Evolutionary conservation across 2,329 filamentous ascomycete genomes (phyloP).

Genomic region (Fusarium acutatum): DNA sequence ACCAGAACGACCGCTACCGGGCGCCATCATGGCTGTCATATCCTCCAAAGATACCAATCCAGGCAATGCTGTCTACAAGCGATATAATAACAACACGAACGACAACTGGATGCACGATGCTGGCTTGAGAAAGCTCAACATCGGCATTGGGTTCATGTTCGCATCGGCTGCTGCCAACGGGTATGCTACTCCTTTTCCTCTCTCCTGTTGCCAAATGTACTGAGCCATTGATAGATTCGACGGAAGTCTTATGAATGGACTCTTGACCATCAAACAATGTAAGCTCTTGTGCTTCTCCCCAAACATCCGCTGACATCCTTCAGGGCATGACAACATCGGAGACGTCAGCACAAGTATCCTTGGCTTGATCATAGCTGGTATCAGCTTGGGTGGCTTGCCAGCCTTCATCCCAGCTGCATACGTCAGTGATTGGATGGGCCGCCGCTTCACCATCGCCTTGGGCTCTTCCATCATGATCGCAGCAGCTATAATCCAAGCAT

Average conservation of each 20-base stretch:
- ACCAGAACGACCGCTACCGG: not conserved
- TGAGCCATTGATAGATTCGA: not conserved
- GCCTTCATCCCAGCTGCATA: slow-evolving; percentile 25
- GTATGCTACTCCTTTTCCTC: not conserved
- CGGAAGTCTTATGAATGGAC: slow-evolving; percentile 26
- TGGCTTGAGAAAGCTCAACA: slow-evolving; percentile 15
- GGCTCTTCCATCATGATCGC: slow-evolving; percentile 19
- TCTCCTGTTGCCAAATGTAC: rapidly evolving
- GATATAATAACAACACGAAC: slow-evolving; percentile 16
- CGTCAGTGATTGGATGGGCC: slow-evolving; percentile 22
- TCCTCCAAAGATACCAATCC: not conserved
- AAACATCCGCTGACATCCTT: not conserved
- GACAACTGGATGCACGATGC: slow-evolving; percentile 18
- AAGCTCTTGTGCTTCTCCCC: not conserved
- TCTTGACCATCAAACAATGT: slow-evolving; percentile 1
- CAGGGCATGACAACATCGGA: slow-evolving; percentile 23
- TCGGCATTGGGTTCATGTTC: slow-evolving; percentile 21
- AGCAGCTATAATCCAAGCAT: slow-evolving; percentile 5
- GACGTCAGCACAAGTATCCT: slow-evolving; percentile 20
- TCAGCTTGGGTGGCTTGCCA: slow-evolving; percentile 30
- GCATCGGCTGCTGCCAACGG: slow-evolving; percentile 22
- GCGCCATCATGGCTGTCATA: not conserved
- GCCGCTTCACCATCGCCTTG: slow-evolving; percentile 21
- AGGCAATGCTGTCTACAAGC: slow-evolving; percentile 11
- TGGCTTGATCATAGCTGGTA: slow-evolving; percentile 28